These are phyloP conservation scores for Hordeum marinum DNA, from an alignment of 176 grass and related monocot species.

Conservation along the genomic window DNA sequence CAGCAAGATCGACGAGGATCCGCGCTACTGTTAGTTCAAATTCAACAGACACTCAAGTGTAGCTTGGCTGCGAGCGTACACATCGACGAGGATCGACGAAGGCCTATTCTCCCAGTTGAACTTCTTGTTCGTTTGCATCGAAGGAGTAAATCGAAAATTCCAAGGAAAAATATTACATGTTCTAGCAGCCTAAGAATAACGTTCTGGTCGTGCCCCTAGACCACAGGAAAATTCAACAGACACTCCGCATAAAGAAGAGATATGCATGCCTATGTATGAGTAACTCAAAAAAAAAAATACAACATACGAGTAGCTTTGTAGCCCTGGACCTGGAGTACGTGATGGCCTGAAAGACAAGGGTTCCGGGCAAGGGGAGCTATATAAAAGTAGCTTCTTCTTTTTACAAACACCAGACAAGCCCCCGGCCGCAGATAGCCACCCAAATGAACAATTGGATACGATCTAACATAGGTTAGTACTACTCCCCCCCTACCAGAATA, in stretches of 20 bases:
- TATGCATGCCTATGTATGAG: not conserved
- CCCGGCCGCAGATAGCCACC: not conserved
- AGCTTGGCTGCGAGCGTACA: not conserved
- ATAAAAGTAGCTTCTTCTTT: not conserved
- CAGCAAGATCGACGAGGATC: conserved; percentile 25
- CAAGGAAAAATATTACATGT: not conserved
- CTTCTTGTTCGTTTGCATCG: not conserved
- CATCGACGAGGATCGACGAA: too few species aligned
- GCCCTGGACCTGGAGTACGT: not conserved
- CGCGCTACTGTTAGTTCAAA: not conserved
- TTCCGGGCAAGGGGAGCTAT: not conserved
- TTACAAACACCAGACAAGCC: not conserved
- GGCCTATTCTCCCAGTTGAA: not conserved
- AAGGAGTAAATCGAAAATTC: not conserved
- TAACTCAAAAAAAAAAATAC: too few species aligned
- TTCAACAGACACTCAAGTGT: not conserved
- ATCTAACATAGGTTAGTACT: too few species aligned
- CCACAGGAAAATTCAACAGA: not conserved
- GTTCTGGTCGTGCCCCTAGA: not conserved
- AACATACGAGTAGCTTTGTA: not conserved
- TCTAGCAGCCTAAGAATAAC: not conserved
- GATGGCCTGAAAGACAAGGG: not conserved
- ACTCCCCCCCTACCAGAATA: too few species aligned
- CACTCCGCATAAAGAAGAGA: not conserved
- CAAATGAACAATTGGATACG: not conserved